Percentiles rank a stretch among this genome's conserved stretches.
phyloP scores from a whole-genome alignment of 2,329 filamentous ascomycete species.

The Colletotrichum theobromicola region DNA sequence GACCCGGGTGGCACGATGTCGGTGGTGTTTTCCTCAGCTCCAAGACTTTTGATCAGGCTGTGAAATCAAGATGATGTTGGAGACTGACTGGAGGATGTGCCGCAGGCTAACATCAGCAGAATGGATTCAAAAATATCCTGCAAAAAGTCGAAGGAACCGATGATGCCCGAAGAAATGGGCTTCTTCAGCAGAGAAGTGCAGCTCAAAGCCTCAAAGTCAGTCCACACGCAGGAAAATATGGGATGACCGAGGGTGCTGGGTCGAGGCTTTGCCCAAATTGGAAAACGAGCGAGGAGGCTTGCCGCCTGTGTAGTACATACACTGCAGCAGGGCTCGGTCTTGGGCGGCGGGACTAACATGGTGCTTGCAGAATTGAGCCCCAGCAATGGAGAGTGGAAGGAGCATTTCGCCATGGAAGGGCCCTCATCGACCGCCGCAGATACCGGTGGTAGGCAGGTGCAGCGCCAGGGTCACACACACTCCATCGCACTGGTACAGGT shows the following conservation, averaged over 20 bases:
- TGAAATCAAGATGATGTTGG: not conserved
- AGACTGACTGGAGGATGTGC: not conserved
- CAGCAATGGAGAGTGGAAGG: not conserved
- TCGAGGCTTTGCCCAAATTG: not conserved
- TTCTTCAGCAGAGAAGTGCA: not conserved
- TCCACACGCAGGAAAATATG: not conserved
- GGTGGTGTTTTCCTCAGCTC: not conserved
- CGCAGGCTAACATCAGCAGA: not conserved
- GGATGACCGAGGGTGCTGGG: not conserved
- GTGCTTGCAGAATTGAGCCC: not conserved
- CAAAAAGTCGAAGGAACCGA: not conserved
- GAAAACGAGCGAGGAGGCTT: not conserved
- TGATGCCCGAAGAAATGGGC: not conserved
- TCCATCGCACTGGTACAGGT: not conserved
- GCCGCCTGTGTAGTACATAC: not conserved
- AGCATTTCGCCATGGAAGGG: not conserved
- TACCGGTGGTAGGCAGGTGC: not conserved
- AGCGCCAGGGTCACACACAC: not conserved
- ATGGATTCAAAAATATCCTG: not conserved
- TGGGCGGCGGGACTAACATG: not conserved
- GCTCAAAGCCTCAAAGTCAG: not conserved
- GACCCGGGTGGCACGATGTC: not conserved
- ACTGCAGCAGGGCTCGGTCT: not conserved
- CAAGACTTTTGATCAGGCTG: not conserved
- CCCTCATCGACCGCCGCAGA: not conserved